Evolutionary conservation across 345 rosid genomes (phyloP).

Genomic region (Punica granatum): DNA sequence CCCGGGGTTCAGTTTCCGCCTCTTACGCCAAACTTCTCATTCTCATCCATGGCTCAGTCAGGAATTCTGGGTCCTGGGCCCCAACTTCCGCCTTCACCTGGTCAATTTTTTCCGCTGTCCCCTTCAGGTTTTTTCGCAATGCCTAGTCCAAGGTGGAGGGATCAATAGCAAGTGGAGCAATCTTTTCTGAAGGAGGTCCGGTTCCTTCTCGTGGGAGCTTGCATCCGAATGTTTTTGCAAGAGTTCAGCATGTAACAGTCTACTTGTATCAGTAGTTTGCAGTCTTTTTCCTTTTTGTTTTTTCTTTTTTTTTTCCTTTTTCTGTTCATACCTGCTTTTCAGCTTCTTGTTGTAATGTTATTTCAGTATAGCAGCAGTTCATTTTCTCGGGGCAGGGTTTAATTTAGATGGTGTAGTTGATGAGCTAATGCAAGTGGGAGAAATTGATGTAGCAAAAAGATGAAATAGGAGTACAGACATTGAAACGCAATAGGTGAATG

Average conservation of each 20-base stretch:
- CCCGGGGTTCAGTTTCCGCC: constrained; percentile 78
- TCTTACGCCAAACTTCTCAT: constrained; percentile 60
- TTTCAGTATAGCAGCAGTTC: constrained; percentile 2
- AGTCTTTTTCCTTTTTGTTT: neutral
- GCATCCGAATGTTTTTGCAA: neutral
- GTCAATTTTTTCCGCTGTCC: constrained; percentile 57
- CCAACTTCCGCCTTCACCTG: constrained; percentile 73
- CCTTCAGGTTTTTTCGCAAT: constrained; percentile 65
- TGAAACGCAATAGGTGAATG: neutral
- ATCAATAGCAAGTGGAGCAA: constrained; percentile 17
- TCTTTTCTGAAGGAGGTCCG: neutral
- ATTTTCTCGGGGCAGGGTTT: neutral
- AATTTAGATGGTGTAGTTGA: constrained; percentile 2
- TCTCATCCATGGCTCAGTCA: constrained; percentile 56
- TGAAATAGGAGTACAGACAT: neutral
- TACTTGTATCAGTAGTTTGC: constrained; percentile 9
- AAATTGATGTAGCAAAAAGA: neutral
- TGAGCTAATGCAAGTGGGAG: neutral
- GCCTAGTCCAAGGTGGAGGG: constrained; percentile 79
- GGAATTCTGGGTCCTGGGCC: constrained; percentile 74
- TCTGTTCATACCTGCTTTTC: constrained; percentile 1
- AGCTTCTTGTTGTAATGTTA: neutral
- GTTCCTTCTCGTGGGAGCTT: neutral
- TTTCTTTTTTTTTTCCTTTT: neutral
- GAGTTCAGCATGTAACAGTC: neutral